These are phyloP conservation scores for Uromyces viciae-fabae DNA, from an alignment of 1,284 basidiomycete species.

Conservation along the genomic window DNA sequence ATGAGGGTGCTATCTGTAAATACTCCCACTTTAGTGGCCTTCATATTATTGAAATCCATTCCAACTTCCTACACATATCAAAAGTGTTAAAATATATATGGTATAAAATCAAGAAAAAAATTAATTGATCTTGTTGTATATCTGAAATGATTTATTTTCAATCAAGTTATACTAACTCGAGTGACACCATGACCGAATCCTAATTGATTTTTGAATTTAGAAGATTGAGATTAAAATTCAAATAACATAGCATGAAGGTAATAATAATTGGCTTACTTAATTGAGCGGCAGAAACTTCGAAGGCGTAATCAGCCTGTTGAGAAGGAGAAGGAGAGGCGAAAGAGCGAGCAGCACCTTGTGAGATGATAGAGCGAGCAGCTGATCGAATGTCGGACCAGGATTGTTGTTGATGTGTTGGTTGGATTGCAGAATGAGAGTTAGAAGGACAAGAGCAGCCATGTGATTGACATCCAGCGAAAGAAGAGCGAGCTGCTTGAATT, in stretches of 20 bases:
- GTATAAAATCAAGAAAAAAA: not conserved
- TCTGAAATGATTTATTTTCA: not conserved
- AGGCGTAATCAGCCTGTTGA: slow-evolving; percentile 84
- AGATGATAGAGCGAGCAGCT: slow-evolving; percentile 38
- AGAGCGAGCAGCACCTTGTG: slow-evolving; percentile 46
- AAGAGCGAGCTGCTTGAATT: slow-evolving; percentile 34
- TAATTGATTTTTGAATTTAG: not conserved
- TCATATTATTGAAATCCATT: slow-evolving; percentile 88
- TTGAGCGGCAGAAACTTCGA: slow-evolving; percentile 65
- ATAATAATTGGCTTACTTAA: not conserved
- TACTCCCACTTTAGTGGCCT: slow-evolving; percentile 79
- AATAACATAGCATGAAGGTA: too few relatives aligned
- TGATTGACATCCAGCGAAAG: slow-evolving; percentile 44
- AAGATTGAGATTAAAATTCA: not conserved
- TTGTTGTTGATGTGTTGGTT: slow-evolving; percentile 24
- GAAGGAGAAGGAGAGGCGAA: slow-evolving; percentile 66
- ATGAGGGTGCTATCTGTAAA: slow-evolving; percentile 86
- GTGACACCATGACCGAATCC: slow-evolving; percentile 55
- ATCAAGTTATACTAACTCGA: slow-evolving; percentile 51
- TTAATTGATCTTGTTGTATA: slow-evolving; percentile 4
- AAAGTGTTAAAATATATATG: slow-evolving; percentile 6
- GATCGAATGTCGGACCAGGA: slow-evolving; percentile 40
- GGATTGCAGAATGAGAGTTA: not conserved
- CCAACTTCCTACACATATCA: slow-evolving; percentile 66
- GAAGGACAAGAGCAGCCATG: slow-evolving; percentile 45